Base-by-base conservation (phyloP, 1,284 basidiomycete genomes). In the Filobasidium uniguttulatum region DNA sequence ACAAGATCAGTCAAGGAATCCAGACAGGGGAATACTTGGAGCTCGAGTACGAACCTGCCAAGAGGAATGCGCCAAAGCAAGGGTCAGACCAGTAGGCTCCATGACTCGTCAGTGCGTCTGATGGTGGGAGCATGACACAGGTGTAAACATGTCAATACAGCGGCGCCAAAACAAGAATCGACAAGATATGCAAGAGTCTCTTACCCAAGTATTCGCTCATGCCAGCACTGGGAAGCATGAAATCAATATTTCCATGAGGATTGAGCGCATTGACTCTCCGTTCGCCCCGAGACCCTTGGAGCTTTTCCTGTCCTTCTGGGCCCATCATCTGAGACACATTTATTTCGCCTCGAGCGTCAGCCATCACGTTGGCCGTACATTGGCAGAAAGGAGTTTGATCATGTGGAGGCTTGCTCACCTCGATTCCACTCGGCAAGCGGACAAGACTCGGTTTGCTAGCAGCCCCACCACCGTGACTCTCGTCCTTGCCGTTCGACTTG, bases 161-260 rank as follows among this genome's bases (percentile, higher is more conserved):
- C 15, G 20, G 19, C n/a, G 20, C 14, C 19, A 20, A 3, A 25
- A 15, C 15, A 22, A 12, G 17, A 52, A n/a, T n/a, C n/a, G n/a
- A n/a, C n/a, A n/a, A n/a, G n/a, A n/a, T n/a, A n/a, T n/a, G n/a
- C n/a, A n/a, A n/a, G n/a, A n/a, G n/a, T n/a, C n/a, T n/a, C 60
- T 40, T 40, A 63, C 64, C 64, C 5, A 70, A 51, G 44, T 70
- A 70, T 48, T 68, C 68, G 58, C 62, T 67, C 23, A 67, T 61
- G 1, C 65, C 64, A 0, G 62, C 58, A 5, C 62, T 62, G 3
- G 67, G 66, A 19, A 71, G 56, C 45, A 58, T 66, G 44, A 68
- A 71, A 48, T 70, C 68, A 28, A 71, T 49, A 48, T 63, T 66
- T 1, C 69, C 69, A 48, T 69, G 69, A 1, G 68, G 67, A 48